Base-by-base conservation (phyloP, 164 flowering plant species). In the Chimonanthus praecox region DNA sequence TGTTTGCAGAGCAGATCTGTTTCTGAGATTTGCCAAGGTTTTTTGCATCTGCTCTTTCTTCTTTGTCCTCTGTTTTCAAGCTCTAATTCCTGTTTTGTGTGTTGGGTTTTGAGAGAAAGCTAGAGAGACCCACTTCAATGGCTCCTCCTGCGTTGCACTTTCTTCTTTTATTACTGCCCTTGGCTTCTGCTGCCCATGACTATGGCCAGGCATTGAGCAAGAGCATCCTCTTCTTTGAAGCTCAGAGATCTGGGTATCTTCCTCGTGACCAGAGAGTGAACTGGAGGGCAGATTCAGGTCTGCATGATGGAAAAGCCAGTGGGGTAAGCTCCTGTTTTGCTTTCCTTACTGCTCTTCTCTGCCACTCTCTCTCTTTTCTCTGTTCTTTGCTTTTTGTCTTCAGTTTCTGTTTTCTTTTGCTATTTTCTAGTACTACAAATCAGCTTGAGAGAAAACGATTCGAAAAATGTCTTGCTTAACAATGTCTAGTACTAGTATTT, bases 171-270 rank as follows among this genome's bases (percentile, higher is more conserved):
- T 76, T 81, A 15, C 15, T 82, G 16, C 87, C 92, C n/a, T 54
- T 76, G 47, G 90, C 85, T 74, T 58, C 77, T n/a, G 91, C 86
- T 33, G 90, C 90, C 58, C 97, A 94, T 83, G 91, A 92, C 76
- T 93, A 93, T 68, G 88, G 86, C 33, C 82, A 86, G 65, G 99
- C 99, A 70, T 75, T 96, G 66, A 88, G 80, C 51, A 94, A 96
- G 82, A 84, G 95, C 88, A 75, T 96, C 80, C 88, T 96, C 61
- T 96, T 88, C 83, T 96, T 82, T 74, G 99, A 96, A 79, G 98
- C 95, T 73, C 99, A 96, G 83, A 87, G 99, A 82, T 96, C 99
- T 71, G 99, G 99, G 10, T 79, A 78, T 73, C 91, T 96, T 10
- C 99, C 99, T 2, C 16, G 67, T 8, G 80, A 71, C 76, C 99